Percentiles rank a stretch among this genome's conserved stretches.
Conservation (phyloP, 495 filamentous ascomycete species). For the Ramalina intermedia region DNA sequence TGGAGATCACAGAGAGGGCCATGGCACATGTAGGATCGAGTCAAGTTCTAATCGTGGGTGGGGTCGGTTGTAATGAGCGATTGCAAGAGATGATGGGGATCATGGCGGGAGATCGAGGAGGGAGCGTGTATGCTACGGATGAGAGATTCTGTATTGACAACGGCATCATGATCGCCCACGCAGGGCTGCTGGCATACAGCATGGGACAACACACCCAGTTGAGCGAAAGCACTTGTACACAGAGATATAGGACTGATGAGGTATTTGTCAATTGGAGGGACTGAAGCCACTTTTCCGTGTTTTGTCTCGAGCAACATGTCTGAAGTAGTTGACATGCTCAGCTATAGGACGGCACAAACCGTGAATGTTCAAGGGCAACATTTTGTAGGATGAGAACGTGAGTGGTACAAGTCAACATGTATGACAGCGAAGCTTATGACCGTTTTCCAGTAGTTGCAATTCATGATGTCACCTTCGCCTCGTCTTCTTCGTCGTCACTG, state of each 20-base stretch:
- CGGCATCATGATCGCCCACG: slow-evolving; percentile 99
- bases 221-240: slow-evolving; percentile 78
- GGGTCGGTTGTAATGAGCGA: slow-evolving; percentile 95
- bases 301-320: background rate
- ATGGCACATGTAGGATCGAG: slow-evolving; percentile 92
- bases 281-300: slow-evolving; percentile 20
- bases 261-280: slow-evolving; percentile 86
- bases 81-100: slow-evolving; percentile 96
- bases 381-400: too few relatives aligned
- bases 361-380: too few relatives aligned
- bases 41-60: slow-evolving; percentile 89
- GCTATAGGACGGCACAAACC: too few relatives aligned
- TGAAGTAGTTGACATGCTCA: too few relatives aligned
- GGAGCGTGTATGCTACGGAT: slow-evolving; percentile 86
- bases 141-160: slow-evolving; percentile 98
- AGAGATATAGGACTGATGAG: slow-evolving; percentile 90
- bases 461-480: background rate
- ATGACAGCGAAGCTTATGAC: too few relatives aligned
- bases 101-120: slow-evolving; percentile 85
- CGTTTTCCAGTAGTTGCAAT: too few relatives aligned
- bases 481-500: slow-evolving; percentile 8
- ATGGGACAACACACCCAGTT: slow-evolving; percentile 63
- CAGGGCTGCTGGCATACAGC: slow-evolving; percentile 70
- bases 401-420: too few relatives aligned
- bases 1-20: slow-evolving; percentile 94